Conservation (phyloP, 441 rosid genomes). For the Metrosideros polymorpha region DNA sequence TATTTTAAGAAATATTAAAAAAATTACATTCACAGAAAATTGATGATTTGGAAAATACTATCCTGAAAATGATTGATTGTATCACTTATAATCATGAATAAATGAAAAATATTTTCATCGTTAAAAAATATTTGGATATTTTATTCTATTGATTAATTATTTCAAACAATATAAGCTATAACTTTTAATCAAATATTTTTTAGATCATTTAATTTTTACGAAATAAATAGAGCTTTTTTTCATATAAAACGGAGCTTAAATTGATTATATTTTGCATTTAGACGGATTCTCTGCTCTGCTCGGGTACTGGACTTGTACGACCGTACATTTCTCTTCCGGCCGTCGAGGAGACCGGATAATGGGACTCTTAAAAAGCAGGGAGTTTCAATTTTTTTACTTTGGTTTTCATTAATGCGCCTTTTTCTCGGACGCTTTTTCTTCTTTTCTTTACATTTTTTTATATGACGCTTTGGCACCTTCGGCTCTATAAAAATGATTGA, state of each 20-base stretch:
- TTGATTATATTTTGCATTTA: too few species aligned
- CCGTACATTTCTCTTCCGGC: too few species aligned
- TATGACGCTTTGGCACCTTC: background rate
- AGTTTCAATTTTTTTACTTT: background rate
- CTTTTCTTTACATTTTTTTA: background rate
- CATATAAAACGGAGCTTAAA: too few species aligned
- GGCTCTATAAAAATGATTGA: background rate
- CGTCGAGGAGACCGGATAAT: background rate
- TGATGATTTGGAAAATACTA: background rate
- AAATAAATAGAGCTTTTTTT: too few species aligned
- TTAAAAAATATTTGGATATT: background rate
- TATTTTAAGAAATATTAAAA: background rate
- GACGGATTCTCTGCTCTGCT: too few species aligned
- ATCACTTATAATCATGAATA: background rate
- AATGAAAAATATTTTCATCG: background rate
- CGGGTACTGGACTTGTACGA: too few species aligned
- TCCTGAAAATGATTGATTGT: background rate
- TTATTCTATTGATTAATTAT: background rate
- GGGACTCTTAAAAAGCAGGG: background rate
- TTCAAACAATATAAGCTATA: background rate
- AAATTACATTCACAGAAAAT: background rate
- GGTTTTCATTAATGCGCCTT: background rate
- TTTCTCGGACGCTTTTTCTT: background rate
- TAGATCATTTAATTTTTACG: rapidly evolving
- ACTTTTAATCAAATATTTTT: background rate